A percentile compares a stretch with the other conserved stretches of the same genome.
Evolutionary conservation across 371 early-diverging fungal species (phyloP).

Genomic region (Apophysomyces trapeziformis): DNA sequence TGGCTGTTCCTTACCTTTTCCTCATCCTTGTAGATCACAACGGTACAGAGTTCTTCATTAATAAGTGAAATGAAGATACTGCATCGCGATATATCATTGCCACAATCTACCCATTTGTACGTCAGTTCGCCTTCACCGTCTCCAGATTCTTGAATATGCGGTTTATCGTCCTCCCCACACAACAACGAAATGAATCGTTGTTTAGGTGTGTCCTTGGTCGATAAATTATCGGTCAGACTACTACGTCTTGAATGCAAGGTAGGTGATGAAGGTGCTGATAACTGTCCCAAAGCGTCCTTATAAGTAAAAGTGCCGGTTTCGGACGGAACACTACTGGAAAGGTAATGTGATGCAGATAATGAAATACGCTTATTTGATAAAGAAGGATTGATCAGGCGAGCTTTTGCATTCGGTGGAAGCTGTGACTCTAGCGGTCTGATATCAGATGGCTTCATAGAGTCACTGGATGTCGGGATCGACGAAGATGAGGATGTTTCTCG

Average conservation of each 20-base stretch:
- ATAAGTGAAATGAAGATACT: conserved; percentile 27
- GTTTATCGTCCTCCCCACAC: conserved; percentile 24
- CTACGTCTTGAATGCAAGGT: conserved; percentile 29
- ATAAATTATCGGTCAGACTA: conserved; percentile 26
- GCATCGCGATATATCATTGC: conserved; percentile 25
- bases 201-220: conserved; percentile 21
- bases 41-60: conserved; percentile 30
- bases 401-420: conserved; percentile 2
- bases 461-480: neutral
- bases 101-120: conserved; percentile 35
- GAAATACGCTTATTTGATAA: neutral
- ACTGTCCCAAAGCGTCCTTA: conserved; percentile 3
- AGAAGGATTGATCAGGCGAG: conserved; percentile 10
- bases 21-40: conserved; percentile 38
- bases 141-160: conserved; percentile 21
- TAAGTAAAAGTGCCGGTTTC: conserved; percentile 18
- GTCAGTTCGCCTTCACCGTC: conserved; percentile 35
- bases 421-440: neutral
- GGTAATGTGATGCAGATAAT: conserved; percentile 1
- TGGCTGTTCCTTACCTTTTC: conserved; percentile 17
- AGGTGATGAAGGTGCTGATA: conserved; percentile 40
- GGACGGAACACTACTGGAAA: conserved; percentile 43
- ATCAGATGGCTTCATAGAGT: neutral
- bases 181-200: conserved; percentile 34
- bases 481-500: conserved; percentile 10